Percentiles rank a stretch among this genome's conserved stretches.
These are phyloP conservation scores for Amoeboaphelidium occidentale DNA, from an alignment of 371 early-diverging fungal genomes.

Conservation along the genomic window DNA sequence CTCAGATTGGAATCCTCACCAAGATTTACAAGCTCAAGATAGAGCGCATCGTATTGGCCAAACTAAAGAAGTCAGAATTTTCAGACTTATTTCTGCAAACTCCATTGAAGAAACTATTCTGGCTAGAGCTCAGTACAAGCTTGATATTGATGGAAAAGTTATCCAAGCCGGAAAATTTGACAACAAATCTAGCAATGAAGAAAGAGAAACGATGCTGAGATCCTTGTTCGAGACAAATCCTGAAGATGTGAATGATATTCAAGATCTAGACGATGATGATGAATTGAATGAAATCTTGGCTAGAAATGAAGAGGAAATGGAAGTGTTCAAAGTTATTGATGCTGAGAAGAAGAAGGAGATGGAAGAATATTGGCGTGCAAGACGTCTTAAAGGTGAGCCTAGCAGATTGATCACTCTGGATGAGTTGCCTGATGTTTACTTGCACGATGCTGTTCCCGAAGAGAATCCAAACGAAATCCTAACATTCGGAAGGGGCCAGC, in stretches of 20 bases:
- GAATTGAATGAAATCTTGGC: conserved; percentile 65
- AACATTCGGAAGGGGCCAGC: conserved; percentile 42
- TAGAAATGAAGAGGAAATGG: conserved; percentile 44
- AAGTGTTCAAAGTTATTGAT: conserved; percentile 43
- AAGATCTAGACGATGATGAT: conserved; percentile 15
- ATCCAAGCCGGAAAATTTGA: conserved; percentile 98
- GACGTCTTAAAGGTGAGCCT: conserved; percentile 22
- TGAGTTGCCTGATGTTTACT: conserved; percentile 67
- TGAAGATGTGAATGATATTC: conserved; percentile 32
- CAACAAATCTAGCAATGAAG: conserved; percentile 74
- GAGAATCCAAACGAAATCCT: conserved; percentile 17
- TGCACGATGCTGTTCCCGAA: conserved; percentile 16
- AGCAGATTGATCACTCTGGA: conserved; percentile 49
- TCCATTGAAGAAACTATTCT: conserved; percentile 94
- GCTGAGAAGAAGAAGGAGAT: conserved; percentile 26
- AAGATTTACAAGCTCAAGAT: conserved; percentile 98
- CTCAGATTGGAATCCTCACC: conserved; percentile 99
- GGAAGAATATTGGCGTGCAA: conserved; percentile 10
- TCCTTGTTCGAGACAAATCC: conserved; percentile 59
- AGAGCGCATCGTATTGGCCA: conserved; percentile 99
- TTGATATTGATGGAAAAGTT: conserved; percentile 91
- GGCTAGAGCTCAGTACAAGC: conserved; percentile 82
- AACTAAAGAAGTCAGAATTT: conserved; percentile 96
- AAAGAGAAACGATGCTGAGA: conserved; percentile 67
- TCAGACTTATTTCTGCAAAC: conserved; percentile 81